A percentile compares a stretch with the other conserved stretches of the same genome.
Conservation (phyloP, 257 asterid species). For the Solanum stenotomum region DNA sequence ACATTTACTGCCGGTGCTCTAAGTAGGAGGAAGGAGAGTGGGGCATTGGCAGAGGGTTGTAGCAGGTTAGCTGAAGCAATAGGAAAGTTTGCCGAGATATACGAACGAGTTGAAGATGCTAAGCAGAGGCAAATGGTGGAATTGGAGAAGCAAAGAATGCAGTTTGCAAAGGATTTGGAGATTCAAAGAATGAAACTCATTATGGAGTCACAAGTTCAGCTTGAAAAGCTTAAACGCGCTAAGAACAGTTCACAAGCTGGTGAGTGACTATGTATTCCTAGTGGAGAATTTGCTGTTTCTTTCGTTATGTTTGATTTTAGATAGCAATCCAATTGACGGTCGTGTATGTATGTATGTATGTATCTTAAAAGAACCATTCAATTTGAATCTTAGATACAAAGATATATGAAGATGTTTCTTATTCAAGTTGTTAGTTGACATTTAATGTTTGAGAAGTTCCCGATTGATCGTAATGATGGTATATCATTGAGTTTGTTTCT, state of each 20-base stretch:
- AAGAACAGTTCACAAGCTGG: slow-evolving; percentile 36
- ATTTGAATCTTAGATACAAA: background rate
- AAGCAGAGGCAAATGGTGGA: slow-evolving; percentile 86
- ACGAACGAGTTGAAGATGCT: slow-evolving; percentile 69
- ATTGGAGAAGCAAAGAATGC: slow-evolving; percentile 80
- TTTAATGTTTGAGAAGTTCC: background rate
- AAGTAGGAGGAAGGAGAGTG: slow-evolving; percentile 17
- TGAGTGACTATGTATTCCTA: slow-evolving; percentile 13
- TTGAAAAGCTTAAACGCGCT: slow-evolving; percentile 52
- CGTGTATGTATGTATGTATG: background rate
- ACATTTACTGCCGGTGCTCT: background rate
- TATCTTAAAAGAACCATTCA: background rate
- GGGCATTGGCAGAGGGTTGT: slow-evolving; percentile 30
- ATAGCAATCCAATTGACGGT: background rate
- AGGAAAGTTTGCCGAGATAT: slow-evolving; percentile 43
- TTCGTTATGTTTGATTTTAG: background rate
- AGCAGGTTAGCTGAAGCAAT: slow-evolving; percentile 61
- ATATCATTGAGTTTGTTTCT: background rate
- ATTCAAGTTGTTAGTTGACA: background rate
- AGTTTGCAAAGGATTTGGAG: slow-evolving; percentile 79
- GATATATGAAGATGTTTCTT: background rate
- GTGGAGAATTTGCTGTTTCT: background rate
- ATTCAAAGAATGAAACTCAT: slow-evolving; percentile 70
- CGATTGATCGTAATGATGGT: background rate
- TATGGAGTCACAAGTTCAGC: slow-evolving; percentile 63